Evolutionary conservation across 2,329 filamentous ascomycete genomes (phyloP).

Genomic region (Fusarium nelsonii): DNA sequence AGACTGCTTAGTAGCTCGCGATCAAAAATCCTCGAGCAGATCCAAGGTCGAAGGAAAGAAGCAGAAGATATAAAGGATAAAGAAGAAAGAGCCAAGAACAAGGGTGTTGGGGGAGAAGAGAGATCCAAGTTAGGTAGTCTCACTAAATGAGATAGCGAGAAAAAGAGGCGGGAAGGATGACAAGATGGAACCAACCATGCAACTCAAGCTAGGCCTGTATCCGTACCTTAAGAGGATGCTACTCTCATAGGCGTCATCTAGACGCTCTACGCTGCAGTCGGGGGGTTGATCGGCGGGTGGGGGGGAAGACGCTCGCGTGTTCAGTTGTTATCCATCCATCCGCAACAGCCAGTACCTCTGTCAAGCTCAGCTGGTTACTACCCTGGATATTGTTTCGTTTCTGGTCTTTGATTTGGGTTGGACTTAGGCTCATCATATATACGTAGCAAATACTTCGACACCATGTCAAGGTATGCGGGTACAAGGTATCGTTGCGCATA

Average conservation of each 20-base stretch:
- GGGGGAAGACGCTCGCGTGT: constrained; percentile 39
- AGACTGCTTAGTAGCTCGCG: constrained; percentile 15
- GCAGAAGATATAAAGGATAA: constrained; percentile 1
- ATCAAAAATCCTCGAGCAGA: constrained; percentile 12
- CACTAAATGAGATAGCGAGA: constrained; percentile 29
- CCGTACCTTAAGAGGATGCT: constrained; percentile 38
- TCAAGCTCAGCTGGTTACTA: constrained; percentile 34
- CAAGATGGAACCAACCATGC: constrained; percentile 23
- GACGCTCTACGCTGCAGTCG: constrained; percentile 31
- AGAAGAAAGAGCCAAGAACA: constrained; percentile 12
- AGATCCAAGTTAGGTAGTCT: constrained; percentile 11
- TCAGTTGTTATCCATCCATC: constrained; percentile 36
- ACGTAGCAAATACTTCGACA: background rate
- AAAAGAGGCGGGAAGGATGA: constrained; percentile 27
- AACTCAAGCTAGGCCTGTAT: constrained; percentile 33
- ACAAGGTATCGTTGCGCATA: constrained; percentile 12
- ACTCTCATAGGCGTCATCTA: constrained; percentile 42
- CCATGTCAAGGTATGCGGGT: constrained; percentile 9
- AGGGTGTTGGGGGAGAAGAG: constrained; percentile 13
- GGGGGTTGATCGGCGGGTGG: constrained; percentile 41
- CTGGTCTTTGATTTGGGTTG: background rate
- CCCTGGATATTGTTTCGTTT: background rate
- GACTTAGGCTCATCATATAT: constrained; percentile 4
- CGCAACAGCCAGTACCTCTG: constrained; percentile 19
- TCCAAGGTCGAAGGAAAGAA: constrained; percentile 7